These are phyloP conservation scores for Pleurotus eryngii DNA, from an alignment of 768 basidiomycete species.

Conservation along the genomic window DNA sequence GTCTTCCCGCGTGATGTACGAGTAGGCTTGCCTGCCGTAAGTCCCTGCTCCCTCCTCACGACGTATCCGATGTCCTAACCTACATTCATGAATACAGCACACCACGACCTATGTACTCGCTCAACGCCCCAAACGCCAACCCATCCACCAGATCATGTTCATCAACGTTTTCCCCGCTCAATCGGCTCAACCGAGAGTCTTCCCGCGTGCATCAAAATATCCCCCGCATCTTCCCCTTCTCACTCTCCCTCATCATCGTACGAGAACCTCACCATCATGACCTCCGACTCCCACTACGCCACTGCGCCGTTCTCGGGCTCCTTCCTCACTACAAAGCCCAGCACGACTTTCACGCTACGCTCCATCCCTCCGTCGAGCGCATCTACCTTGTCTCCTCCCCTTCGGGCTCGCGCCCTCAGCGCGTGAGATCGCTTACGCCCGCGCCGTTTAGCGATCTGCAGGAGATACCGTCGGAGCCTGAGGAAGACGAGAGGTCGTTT, in stretches of 20 bases:
- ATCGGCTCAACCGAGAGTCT: neutral
- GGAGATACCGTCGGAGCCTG: neutral
- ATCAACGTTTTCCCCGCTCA: neutral
- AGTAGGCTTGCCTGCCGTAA: neutral
- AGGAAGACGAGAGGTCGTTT: neutral
- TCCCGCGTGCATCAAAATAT: neutral
- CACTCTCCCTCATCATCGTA: neutral
- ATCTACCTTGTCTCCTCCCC: conserved; percentile 1
- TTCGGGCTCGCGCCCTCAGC: neutral
- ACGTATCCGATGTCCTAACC: no score
- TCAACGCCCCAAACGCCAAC: neutral
- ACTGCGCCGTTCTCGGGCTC: neutral
- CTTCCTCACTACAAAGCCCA: neutral
- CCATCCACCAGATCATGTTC: neutral
- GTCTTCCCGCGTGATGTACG: neutral
- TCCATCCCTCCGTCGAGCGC: neutral
- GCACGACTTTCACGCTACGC: conserved; percentile 1
- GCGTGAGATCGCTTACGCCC: neutral
- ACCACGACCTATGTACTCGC: neutral
- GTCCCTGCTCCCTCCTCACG: neutral
- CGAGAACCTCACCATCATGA: neutral
- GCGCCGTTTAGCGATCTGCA: conserved; percentile 7
- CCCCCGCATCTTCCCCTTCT: neutral
- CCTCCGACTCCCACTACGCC: neutral
- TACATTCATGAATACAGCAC: neutral